These are phyloP conservation scores for Hevea brasiliensis DNA, from an alignment of 345 rosid species.

Conservation along the genomic window DNA sequence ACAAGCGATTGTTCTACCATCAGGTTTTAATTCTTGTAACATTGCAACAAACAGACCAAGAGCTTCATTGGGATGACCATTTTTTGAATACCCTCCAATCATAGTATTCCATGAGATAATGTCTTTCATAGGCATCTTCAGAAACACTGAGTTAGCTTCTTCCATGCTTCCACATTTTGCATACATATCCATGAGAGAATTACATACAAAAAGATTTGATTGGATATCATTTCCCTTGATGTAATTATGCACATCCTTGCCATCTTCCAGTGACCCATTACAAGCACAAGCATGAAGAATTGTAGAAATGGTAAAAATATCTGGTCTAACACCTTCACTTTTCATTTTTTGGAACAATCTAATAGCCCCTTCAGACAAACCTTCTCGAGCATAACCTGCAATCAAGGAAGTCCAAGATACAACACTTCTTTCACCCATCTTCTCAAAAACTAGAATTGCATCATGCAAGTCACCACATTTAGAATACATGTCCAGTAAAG, in stretches of 20 bases:
- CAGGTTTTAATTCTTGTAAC: conserved; percentile 47
- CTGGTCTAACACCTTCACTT: conserved; percentile 51
- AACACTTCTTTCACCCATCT: conserved; percentile 49
- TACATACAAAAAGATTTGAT: conserved; percentile 47
- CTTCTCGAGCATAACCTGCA: conserved; percentile 65
- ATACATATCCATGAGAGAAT: conserved; percentile 79
- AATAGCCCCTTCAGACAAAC: conserved; percentile 50
- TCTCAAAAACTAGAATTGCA: conserved; percentile 50
- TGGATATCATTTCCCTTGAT: conserved; percentile 46
- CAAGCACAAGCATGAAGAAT: conserved; percentile 70
- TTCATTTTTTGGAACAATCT: conserved; percentile 52
- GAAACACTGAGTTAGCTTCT: conserved; percentile 54
- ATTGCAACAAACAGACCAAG: conserved; percentile 43
- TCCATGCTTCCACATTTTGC: conserved; percentile 73
- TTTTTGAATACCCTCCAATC: conserved; percentile 70
- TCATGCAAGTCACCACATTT: conserved; percentile 53
- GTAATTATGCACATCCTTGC: conserved; percentile 57
- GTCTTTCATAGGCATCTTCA: conserved; percentile 52
- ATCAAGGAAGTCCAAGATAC: conserved; percentile 79
- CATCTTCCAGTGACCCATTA: conserved; percentile 48
- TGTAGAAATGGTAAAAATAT: conserved; percentile 49
- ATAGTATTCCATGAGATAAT: conserved; percentile 68
- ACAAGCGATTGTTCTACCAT: conserved; percentile 58
- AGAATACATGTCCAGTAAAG: conserved; percentile 65
- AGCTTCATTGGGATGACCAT: conserved; percentile 59